phyloP scores from a whole-genome alignment of 73 alveolate species.

The Paramecium primaurelia region DNA sequence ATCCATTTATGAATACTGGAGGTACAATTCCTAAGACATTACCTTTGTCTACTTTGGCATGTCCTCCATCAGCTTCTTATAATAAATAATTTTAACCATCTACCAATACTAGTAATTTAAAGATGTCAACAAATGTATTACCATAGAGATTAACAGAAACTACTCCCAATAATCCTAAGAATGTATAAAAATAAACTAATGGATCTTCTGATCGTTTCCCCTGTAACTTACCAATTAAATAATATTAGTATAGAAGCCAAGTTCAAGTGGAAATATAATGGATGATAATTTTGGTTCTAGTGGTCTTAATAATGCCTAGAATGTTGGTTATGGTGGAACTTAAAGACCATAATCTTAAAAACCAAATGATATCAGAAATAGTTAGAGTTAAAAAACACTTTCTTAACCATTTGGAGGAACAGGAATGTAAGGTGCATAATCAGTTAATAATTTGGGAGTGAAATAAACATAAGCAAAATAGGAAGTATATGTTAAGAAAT shows the following conservation, averaged over 20 bases:
- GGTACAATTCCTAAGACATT: slow-evolving; percentile 92
- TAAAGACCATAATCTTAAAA: background rate
- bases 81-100: slow-evolving; percentile 76
- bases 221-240: background rate
- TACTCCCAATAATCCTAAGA: slow-evolving; percentile 23
- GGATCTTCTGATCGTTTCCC: slow-evolving; percentile 40
- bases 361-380: slow-evolving; percentile 37
- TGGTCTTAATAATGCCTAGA: background rate
- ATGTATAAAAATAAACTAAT: background rate
- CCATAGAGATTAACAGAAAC: slow-evolving; percentile 41
- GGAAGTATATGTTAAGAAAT: slow-evolving; percentile 65
- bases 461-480: background rate
- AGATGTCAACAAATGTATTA: background rate
- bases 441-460: background rate
- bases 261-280: slow-evolving; percentile 39
- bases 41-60: slow-evolving; percentile 91
- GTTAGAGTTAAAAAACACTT: background rate
- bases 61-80: slow-evolving; percentile 93
- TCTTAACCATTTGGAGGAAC: background rate
- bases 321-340: slow-evolving; percentile 3
- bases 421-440: background rate
- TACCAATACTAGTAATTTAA: slow-evolving; percentile 58
- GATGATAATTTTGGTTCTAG: slow-evolving; percentile 13
- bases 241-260: background rate
- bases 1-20: slow-evolving; percentile 65